Evolutionary conservation across 331 rosid genomes (phyloP).

Genomic region (Acacia pycnantha): DNA sequence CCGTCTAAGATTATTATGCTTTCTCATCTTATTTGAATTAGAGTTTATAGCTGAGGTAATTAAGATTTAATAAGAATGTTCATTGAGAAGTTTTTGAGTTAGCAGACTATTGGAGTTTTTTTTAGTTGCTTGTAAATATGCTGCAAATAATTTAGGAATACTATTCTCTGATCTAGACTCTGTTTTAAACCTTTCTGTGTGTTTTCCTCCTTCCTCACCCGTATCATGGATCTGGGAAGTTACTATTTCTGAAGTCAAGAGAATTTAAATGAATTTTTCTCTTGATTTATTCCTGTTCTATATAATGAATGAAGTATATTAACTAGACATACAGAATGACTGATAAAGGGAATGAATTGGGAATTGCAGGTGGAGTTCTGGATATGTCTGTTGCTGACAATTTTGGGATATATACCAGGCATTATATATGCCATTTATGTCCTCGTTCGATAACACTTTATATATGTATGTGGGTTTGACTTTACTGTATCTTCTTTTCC

Average conservation of each 20-base stretch:
- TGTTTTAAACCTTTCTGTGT: not conserved
- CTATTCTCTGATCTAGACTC: not conserved
- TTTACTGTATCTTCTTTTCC: not conserved
- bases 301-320: not conserved
- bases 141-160: not conserved
- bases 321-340: not conserved
- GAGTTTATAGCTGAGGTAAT: not conserved
- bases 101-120: not conserved
- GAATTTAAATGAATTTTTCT: not conserved
- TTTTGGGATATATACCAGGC: not conserved
- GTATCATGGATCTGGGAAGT: not conserved
- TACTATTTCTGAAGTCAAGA: not conserved
- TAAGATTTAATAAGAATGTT: not conserved
- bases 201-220: not conserved
- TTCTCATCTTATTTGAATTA: too few species aligned
- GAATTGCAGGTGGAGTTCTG: slow-evolving; percentile 9
- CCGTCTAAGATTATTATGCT: too few species aligned
- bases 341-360: not conserved
- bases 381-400: not conserved
- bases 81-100: not conserved
- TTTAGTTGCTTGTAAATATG: not conserved
- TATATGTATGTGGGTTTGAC: not conserved
- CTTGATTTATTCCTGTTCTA: not conserved
- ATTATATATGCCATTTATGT: slow-evolving; percentile 7
- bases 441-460: not conserved